phyloP scores from a whole-genome alignment of 2,329 filamentous ascomycete genomes.

The Capronia epimyces region DNA sequence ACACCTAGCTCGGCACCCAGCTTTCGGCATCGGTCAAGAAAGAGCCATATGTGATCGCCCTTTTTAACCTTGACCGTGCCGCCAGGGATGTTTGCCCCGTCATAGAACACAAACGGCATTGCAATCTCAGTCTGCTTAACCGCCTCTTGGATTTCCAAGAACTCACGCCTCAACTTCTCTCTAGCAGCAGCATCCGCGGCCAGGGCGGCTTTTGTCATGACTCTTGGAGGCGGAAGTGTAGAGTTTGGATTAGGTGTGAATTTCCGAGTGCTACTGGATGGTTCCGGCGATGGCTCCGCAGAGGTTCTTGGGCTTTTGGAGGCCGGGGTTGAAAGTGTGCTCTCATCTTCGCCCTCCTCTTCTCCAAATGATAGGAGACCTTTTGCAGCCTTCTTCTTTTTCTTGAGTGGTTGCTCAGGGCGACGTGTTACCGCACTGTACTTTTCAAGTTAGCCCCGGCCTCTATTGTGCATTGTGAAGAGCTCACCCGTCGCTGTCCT shows the following conservation, averaged over 20 bases:
- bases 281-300: slow-evolving; percentile 18
- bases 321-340: slow-evolving; percentile 30
- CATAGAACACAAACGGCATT: slow-evolving; percentile 95
- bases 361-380: slow-evolving; percentile 62
- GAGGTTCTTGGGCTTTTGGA: slow-evolving; percentile 10
- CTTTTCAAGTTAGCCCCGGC: slow-evolving; percentile 50
- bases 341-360: slow-evolving; percentile 53
- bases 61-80: slow-evolving; percentile 84
- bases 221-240: slow-evolving; percentile 57
- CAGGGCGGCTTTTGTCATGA: slow-evolving; percentile 68
- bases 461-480: slow-evolving; percentile 5
- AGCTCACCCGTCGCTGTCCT: slow-evolving; percentile 55
- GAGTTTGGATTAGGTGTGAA: slow-evolving; percentile 44
- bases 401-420: slow-evolving; percentile 39
- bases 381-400: slow-evolving; percentile 53
- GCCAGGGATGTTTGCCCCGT: slow-evolving; percentile 82
- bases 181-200: slow-evolving; percentile 73
- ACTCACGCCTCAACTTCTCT: slow-evolving; percentile 71
- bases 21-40: slow-evolving; percentile 85
- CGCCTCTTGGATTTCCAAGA: slow-evolving; percentile 72
- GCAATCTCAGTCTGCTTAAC: slow-evolving; percentile 85
- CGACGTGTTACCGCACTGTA: slow-evolving; percentile 50
- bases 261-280: slow-evolving; percentile 25
- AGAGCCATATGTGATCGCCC: slow-evolving; percentile 87
- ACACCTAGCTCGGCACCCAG: slow-evolving; percentile 78